phyloP scores from a whole-genome alignment of 2,329 filamentous ascomycete genomes.

The Trichophyton simii region DNA sequence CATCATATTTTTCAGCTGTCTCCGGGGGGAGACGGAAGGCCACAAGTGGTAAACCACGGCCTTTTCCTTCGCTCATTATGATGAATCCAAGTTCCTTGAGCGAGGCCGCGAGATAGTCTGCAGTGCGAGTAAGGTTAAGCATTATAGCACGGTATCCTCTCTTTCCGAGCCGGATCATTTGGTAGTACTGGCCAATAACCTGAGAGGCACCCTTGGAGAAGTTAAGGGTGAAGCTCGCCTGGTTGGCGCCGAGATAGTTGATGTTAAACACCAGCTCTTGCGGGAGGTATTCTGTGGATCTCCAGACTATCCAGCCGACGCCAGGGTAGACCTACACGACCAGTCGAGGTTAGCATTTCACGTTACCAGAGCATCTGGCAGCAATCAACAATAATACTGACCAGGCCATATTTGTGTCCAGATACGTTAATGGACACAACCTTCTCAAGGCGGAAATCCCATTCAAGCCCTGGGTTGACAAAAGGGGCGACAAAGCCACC shows the following conservation, averaged over 20 bases:
- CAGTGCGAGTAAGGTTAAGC: constrained; percentile 79
- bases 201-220: constrained; percentile 93
- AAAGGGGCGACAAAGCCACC: constrained; percentile 92
- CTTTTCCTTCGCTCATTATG: constrained; percentile 71
- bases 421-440: constrained; percentile 92
- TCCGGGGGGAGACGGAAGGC: constrained; percentile 64
- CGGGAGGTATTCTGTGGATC: constrained; percentile 67
- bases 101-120: constrained; percentile 69
- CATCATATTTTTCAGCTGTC: constrained; percentile 48
- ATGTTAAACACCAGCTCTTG: constrained; percentile 97
- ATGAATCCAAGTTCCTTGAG: constrained; percentile 67
- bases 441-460: constrained; percentile 83
- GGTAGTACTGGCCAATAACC: constrained; percentile 95
- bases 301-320: constrained; percentile 90
- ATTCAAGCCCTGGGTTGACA: constrained; percentile 66
- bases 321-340: constrained; percentile 64
- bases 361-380: constrained; percentile 32
- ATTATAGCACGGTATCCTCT: constrained; percentile 86
- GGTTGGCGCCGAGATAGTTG: constrained; percentile 93
- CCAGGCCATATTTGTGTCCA: constrained; percentile 70
- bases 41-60: constrained; percentile 73
- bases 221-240: constrained; percentile 92
- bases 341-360: constrained; percentile 18
- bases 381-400: constrained; percentile 14
- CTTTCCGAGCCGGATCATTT: constrained; percentile 88